These are phyloP conservation scores for Candida dajiaensis DNA, from an alignment of 805 yeast species.

Conservation along the genomic window DNA sequence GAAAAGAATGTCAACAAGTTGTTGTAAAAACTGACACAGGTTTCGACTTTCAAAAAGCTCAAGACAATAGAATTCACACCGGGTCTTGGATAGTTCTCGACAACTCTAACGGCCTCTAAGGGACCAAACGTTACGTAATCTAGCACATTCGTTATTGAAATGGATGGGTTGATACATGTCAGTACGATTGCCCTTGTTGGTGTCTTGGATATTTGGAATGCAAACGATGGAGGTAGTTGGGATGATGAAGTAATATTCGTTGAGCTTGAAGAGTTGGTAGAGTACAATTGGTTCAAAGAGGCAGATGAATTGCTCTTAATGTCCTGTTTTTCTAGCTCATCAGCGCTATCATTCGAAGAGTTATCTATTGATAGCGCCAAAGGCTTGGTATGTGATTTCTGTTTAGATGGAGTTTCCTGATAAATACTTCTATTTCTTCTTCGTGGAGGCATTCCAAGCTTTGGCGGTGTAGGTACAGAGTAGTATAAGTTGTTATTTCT, in stretches of 20 bases:
- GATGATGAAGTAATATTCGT: conserved; percentile 4
- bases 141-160: conserved; percentile 28
- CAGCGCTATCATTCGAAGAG: background rate
- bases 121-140: conserved; percentile 52
- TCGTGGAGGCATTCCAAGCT: conserved; percentile 17
- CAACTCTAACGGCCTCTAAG: conserved; percentile 49
- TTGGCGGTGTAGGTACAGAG: conserved; percentile 17
- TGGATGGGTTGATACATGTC: conserved; percentile 13
- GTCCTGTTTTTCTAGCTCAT: background rate
- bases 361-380: background rate
- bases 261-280: conserved; percentile 6
- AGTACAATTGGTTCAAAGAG: background rate
- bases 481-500: conserved; percentile 6
- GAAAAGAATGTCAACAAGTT: conserved; percentile 30
- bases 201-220: conserved; percentile 9
- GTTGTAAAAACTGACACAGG: conserved; percentile 33
- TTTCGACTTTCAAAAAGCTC: conserved; percentile 25
- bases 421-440: conserved; percentile 3
- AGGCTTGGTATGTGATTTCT: background rate
- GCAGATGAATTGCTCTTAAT: background rate
- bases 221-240: conserved; percentile 1
- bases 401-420: conserved; percentile 3
- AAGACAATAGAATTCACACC: conserved; percentile 18
- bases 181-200: conserved; percentile 25
- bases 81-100: conserved; percentile 23